Evolutionary conservation across 192 early-diverging fungal genomes (phyloP), one percentile per base, ranked within the genome.

Genomic region (Piromyces finnis): DNA sequence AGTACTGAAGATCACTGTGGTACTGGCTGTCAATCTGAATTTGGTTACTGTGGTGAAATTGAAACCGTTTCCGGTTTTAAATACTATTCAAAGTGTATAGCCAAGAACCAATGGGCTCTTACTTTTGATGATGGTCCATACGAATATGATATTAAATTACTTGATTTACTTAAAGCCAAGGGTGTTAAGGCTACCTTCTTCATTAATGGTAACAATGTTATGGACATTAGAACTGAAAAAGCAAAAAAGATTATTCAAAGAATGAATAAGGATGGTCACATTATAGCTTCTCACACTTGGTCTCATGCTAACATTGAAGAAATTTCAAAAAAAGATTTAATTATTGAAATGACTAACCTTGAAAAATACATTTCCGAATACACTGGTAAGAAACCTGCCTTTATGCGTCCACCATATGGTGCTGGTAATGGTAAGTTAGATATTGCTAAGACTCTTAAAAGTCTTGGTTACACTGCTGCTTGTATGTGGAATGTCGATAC

Each of bases 71-170:
- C 15, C 4, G 41, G 41, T 51, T 51, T 51, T 6, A 17, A 51
- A 51, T 51, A 51, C 41, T 51, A 51, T 22, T 3, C 17, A 22
- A 3, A 17, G 2, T 90, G 88, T 83, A 84, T 83, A 17, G 78
- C 80, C 4, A 79, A 85, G 27, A 84, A 86, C 15, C 80, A 83
- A 1, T 88, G 88, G 77, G 89, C 89, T 16, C 83, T 92, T 39
- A 91, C 90, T 2, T 91, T 89, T 81, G 92, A 93, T 80, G 92
- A 91, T 80, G 90, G 89, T 0, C 88, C 89, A 22, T 81, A 51
- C 36, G 29, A 78, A 13, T 27, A 81, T 68, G 82, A 79, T n/a
- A 77, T 77, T 17, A 77, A 29, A 28, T 82, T 87, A 17, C 80
- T 85, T 51, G 81, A 78, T 28, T 37, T 81, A 39, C 81, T 88